phyloP scores from a whole-genome alignment of 805 yeast species.

The Isabelozyma gotoi region DNA sequence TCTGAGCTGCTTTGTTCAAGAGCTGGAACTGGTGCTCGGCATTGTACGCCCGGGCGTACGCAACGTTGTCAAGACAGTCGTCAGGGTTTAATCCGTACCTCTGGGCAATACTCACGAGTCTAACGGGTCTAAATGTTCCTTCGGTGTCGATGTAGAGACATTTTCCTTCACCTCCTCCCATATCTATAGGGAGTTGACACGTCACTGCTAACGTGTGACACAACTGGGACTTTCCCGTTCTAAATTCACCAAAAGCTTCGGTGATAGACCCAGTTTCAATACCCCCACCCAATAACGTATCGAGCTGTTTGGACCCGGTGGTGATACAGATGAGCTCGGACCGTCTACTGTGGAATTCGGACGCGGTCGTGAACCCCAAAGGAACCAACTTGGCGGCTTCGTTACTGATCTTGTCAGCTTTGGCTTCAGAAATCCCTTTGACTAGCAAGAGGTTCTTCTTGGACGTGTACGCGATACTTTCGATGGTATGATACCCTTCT shows the following conservation, averaged over 20 bases:
- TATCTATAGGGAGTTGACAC: slow-evolving; percentile 91
- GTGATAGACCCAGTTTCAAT: slow-evolving; percentile 96
- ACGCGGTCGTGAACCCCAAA: slow-evolving; percentile 96
- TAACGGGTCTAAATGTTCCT: slow-evolving; percentile 92
- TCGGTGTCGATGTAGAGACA: slow-evolving; percentile 95
- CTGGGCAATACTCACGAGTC: slow-evolving; percentile 86
- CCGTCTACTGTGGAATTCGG: slow-evolving; percentile 87
- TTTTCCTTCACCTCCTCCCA: slow-evolving; percentile 99
- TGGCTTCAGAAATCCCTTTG: slow-evolving; percentile 93
- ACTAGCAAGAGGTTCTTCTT: slow-evolving; percentile 72
- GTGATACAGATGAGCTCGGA: slow-evolving; percentile 90
- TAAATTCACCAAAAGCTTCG: slow-evolving; percentile 93
- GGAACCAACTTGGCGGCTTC: slow-evolving; percentile 90
- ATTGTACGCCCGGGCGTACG: slow-evolving; percentile 95
- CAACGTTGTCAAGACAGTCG: slow-evolving; percentile 95
- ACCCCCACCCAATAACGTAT: slow-evolving; percentile 93
- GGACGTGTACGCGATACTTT: slow-evolving; percentile 91
- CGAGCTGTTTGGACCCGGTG: slow-evolving; percentile 93
- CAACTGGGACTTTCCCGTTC: slow-evolving; percentile 96
- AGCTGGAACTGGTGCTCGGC: slow-evolving; percentile 93
- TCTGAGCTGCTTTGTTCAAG: slow-evolving; percentile 84
- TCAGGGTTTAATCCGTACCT: slow-evolving; percentile 90
- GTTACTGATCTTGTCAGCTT: slow-evolving; percentile 79
- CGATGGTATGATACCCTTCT: slow-evolving; percentile 86
- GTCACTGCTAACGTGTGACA: slow-evolving; percentile 97